Base-by-base conservation (phyloP, 495 filamentous ascomycete species). In the Barbatosphaeria neglecta region DNA sequence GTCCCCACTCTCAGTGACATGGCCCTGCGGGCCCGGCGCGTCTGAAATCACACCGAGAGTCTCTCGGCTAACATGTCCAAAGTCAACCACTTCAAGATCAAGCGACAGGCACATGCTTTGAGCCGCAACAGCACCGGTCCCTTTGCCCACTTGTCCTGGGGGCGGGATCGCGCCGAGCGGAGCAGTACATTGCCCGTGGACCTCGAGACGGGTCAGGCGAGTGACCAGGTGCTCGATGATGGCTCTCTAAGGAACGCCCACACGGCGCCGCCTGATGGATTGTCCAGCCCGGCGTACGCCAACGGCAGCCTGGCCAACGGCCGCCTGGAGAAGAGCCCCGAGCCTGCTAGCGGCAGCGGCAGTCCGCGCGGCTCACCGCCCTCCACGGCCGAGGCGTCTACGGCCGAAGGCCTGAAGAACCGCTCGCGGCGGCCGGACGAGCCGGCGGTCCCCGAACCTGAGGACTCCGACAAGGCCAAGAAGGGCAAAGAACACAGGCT, bases 401-500 rank as follows among this genome's bases (percentile, higher is more conserved):
- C 4, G n/a, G n/a, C n/a, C n/a, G n/a, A n/a, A n/a, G n/a, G n/a
- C 18, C 31, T 47, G 37, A 39, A 31, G 23, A 41, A 47, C 17
- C 45, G 45, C 22, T 13, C 15, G 22, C 11, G 9, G 5, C 3
- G 22, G 38, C 20, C 35, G 35, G 11, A 11, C 19, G 20, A 50
- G 27, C n/a, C n/a, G n/a, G 17, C 22, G 9, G 49, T 67, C 41
- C 53, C 58, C 20, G 39, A 41, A 2, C 39, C 39, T 11, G 39
- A 41, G 22, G 39, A 41, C 11, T 19, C 39, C 3, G 20, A 8
- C 39, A 41, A 57, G 49, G 52, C 66, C 37, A 57, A 59, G 20
- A 53, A 64, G 25, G 50, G 59, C 41, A 54, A 63, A 44, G 65
- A 71, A 45, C 61, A 59, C 27, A 60, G 57, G 15, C 56, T 69